Conservation (phyloP, 2,329 filamentous ascomycete species). For the Apiospora koreana region DNA sequence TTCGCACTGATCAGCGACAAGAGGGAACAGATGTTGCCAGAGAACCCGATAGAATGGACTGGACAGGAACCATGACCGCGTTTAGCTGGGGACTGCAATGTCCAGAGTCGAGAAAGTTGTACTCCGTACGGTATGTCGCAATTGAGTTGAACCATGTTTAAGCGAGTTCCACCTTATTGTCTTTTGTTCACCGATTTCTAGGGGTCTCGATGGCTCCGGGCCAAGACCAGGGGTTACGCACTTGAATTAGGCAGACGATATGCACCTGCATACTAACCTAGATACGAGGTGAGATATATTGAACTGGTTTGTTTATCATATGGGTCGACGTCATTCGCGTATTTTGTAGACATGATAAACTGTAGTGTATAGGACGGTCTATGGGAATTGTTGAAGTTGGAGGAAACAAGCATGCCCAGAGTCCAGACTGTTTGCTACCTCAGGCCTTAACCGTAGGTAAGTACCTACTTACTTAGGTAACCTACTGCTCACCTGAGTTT, state of each 20-base stretch:
- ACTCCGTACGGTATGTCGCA: neutral
- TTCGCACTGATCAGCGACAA: neutral
- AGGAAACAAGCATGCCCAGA: neutral
- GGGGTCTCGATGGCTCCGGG: neutral
- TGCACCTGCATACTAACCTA: conserved; percentile 1
- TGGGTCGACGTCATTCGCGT: neutral
- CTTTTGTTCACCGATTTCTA: neutral
- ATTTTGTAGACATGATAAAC: neutral
- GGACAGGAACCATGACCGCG: neutral
- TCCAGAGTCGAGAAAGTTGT: neutral
- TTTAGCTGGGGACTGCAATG: neutral
- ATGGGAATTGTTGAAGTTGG: neutral
- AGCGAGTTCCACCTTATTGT: neutral
- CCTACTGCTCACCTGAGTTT: too few species aligned
- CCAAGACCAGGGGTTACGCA: neutral
- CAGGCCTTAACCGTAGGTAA: too few species aligned
- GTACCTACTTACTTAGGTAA: too few species aligned
- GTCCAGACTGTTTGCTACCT: neutral
- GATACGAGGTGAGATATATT: neutral
- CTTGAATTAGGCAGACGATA: conserved; percentile 1
- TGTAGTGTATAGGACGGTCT: neutral
- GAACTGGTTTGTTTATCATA: neutral
- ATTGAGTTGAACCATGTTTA: neutral
- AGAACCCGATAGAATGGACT: neutral
- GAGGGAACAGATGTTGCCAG: neutral